Evolutionary conservation across 306 rosid species (phyloP).

Genomic region (Abrus precatorius): DNA sequence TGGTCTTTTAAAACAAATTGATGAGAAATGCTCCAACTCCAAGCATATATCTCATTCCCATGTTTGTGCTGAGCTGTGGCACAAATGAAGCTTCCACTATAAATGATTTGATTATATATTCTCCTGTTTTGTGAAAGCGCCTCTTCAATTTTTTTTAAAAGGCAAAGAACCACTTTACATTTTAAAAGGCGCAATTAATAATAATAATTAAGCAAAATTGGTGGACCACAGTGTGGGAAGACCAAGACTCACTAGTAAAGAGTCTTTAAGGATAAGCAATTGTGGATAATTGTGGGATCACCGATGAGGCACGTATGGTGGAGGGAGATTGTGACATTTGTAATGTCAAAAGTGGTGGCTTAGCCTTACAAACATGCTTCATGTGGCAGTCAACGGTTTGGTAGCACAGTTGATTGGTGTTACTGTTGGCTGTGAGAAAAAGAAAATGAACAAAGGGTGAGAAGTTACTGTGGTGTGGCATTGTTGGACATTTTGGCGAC

Average conservation of each 20-base stretch:
- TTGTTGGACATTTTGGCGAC: constrained; percentile 34
- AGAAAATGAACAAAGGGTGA: not conserved
- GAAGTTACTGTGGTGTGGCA: not conserved
- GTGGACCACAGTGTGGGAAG: constrained; percentile 37
- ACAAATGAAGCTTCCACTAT: constrained; percentile 57
- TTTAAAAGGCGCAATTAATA: constrained; percentile 43
- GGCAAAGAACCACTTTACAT: constrained; percentile 49
- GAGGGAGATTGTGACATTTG: constrained; percentile 37
- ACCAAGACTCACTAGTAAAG: constrained; percentile 11
- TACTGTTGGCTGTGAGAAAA: not conserved
- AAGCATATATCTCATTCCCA: constrained; percentile 49
- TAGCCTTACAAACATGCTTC: not conserved
- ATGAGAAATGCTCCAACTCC: constrained; percentile 33
- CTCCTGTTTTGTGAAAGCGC: constrained; percentile 49
- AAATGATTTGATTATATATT: constrained; percentile 53
- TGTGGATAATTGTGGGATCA: constrained; percentile 41
- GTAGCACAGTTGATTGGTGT: not conserved
- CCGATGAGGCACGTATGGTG: constrained; percentile 1
- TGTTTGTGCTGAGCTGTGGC: constrained; percentile 43
- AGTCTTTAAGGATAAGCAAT: constrained; percentile 38
- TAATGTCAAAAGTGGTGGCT: not conserved
- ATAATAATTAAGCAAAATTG: constrained; percentile 31
- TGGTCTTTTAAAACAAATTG: constrained; percentile 35
- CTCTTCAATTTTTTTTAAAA: constrained; percentile 44
- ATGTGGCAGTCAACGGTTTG: constrained; percentile 20